Conservation (phyloP, 2,329 filamentous ascomycete genomes). For the Fusarium musae region DNA sequence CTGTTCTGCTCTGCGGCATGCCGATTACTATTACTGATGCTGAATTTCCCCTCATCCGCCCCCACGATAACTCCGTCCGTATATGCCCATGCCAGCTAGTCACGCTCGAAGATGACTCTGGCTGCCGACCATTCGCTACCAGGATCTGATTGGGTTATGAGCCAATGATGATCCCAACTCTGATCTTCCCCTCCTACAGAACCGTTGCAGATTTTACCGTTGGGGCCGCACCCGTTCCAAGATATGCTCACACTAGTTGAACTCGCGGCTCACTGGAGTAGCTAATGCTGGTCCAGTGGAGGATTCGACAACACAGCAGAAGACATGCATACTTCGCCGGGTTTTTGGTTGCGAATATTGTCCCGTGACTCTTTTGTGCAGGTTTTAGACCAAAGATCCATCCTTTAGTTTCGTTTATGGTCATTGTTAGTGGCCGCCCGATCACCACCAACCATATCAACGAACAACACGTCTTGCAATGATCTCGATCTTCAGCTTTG, state of each 20-base stretch:
- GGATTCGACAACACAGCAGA: constrained; percentile 29
- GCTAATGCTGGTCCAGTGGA: neutral
- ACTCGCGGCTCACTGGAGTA: constrained; percentile 20
- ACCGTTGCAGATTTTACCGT: constrained; percentile 27
- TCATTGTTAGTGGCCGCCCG: constrained; percentile 10
- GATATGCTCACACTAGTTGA: constrained; percentile 18
- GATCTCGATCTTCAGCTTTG: constrained; percentile 12
- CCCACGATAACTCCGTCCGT: constrained; percentile 3
- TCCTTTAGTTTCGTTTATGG: neutral
- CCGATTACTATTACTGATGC: neutral
- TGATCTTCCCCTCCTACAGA: constrained; percentile 1
- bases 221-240: constrained; percentile 13
- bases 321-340: constrained; percentile 16
- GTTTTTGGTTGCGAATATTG: constrained; percentile 16
- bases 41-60: constrained; percentile 15
- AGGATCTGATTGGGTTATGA: constrained; percentile 17
- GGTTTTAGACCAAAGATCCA: constrained; percentile 16
- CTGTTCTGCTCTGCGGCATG: constrained; percentile 1
- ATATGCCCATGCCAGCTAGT: constrained; percentile 17
- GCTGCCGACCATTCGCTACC: constrained; percentile 16
- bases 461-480: constrained; percentile 10
- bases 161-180: constrained; percentile 11
- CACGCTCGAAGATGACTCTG: constrained; percentile 26
- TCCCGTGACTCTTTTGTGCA: constrained; percentile 35
- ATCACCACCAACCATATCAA: constrained; percentile 22